Conservation (phyloP, 805 yeast species). For the Yarrowia yakushimensis region DNA sequence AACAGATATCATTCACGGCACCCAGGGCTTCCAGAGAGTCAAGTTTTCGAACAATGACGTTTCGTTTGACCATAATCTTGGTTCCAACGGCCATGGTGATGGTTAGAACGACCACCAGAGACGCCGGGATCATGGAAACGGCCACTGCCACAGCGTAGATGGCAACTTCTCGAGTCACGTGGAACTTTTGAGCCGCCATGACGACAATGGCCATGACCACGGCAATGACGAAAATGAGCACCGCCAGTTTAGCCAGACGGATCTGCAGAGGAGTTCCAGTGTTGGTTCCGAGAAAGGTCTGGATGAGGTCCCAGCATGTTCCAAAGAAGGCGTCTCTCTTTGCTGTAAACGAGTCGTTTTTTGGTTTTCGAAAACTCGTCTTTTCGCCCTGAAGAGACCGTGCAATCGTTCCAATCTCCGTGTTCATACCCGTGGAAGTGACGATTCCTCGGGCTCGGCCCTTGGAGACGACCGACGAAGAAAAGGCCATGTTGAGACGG, state of each 20-base stretch:
- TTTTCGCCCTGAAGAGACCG: conserved; percentile 49
- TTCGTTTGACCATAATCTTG: conserved; percentile 59
- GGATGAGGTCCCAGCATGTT: conserved; percentile 53
- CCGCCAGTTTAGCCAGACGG: conserved; percentile 71
- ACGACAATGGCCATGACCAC: conserved; percentile 80
- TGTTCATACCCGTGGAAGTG: conserved; percentile 59
- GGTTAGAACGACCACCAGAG: conserved; percentile 73
- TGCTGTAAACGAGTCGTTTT: conserved; percentile 44
- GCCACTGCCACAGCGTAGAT: conserved; percentile 86
- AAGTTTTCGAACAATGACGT: conserved; percentile 71
- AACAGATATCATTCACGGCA: conserved; percentile 73
- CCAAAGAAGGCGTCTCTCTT: conserved; percentile 46
- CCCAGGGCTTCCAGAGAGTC: conserved; percentile 79
- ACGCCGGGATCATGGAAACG: conserved; percentile 77
- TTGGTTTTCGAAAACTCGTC: conserved; percentile 43
- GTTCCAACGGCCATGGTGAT: conserved; percentile 85
- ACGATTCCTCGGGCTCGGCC: conserved; percentile 73
- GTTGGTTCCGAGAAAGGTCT: conserved; percentile 68
- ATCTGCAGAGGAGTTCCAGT: conserved; percentile 84
- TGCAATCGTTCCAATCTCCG: conserved; percentile 76
- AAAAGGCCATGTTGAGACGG: conserved; percentile 64
- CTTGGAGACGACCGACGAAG: conserved; percentile 66
- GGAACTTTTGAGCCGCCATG: conserved; percentile 76
- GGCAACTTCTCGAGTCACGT: conserved; percentile 74
- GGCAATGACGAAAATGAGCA: conserved; percentile 66